These are phyloP conservation scores for Corylus heterophylla DNA, from an alignment of 306 rosid genomes.

Conservation along the genomic window DNA sequence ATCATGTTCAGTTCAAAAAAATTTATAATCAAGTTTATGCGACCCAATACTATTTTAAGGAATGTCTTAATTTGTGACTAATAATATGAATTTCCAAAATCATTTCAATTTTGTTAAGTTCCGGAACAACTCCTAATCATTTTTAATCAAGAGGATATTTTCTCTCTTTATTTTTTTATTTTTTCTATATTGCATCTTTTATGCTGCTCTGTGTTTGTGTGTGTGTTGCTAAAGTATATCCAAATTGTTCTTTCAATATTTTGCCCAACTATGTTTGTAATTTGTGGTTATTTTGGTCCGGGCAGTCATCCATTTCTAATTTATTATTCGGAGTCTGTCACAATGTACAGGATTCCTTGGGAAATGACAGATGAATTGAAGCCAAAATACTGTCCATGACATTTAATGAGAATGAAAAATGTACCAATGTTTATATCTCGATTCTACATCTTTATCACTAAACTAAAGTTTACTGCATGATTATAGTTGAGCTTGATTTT, in stretches of 20 bases:
- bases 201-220: too few relatives aligned
- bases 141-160: too few relatives aligned
- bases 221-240: too few relatives aligned
- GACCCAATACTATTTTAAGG: too few relatives aligned
- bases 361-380: not conserved
- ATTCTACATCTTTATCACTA: not conserved
- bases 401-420: not conserved
- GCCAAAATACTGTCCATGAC: not conserved
- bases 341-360: not conserved
- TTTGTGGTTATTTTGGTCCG: not conserved
- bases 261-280: not conserved
- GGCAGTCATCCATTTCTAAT: not conserved
- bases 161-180: too few relatives aligned
- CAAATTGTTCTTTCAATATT: not conserved
- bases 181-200: too few relatives aligned
- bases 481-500: not conserved
- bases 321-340: not conserved
- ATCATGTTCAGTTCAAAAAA: not conserved
- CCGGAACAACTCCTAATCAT: too few relatives aligned
- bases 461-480: too few relatives aligned
- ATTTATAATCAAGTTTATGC: not conserved
- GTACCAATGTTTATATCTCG: not conserved
- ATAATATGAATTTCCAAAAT: too few relatives aligned
- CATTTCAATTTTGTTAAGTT: too few relatives aligned
- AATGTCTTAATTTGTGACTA: too few relatives aligned